A percentile compares a stretch with the other conserved stretches of the same genome.
Evolutionary conservation across 2,329 filamentous ascomycete species (phyloP).

Genomic region (Conoideocrella luteorostrata): DNA sequence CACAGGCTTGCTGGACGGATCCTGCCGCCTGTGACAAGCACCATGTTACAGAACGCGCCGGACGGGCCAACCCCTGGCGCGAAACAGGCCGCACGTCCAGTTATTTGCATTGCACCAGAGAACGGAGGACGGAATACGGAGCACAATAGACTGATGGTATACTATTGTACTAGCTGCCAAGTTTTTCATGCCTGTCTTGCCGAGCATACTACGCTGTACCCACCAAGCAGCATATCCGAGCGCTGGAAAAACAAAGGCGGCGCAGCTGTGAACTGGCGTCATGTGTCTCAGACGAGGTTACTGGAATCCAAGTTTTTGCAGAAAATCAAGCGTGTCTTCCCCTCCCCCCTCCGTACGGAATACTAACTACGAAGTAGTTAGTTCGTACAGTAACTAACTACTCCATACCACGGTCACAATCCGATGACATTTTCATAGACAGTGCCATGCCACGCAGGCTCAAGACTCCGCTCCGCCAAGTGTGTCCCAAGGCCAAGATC

Average conservation of each 20-base stretch:
- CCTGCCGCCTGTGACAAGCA: neutral
- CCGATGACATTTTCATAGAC: neutral
- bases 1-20: no score
- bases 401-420: neutral
- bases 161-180: no score
- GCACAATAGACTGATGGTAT: no score
- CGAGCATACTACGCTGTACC: no score
- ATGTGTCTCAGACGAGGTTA: neutral
- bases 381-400: no score
- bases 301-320: neutral
- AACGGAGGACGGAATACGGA: no score
- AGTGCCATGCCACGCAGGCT: conserved; percentile 1
- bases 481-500: neutral
- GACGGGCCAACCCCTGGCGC: neutral
- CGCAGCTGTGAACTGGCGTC: neutral
- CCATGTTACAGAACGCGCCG: neutral
- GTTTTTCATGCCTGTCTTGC: no score
- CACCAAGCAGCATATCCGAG: no score
- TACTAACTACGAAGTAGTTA: no score
- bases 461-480: neutral
- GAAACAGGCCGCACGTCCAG: neutral
- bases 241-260: neutral
- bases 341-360: no score
- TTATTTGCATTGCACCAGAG: no score
- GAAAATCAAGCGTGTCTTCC: no score